These are phyloP conservation scores for Geosiphon pyriformis DNA, from an alignment of 192 early-diverging fungal genomes.

Conservation along the genomic window DNA sequence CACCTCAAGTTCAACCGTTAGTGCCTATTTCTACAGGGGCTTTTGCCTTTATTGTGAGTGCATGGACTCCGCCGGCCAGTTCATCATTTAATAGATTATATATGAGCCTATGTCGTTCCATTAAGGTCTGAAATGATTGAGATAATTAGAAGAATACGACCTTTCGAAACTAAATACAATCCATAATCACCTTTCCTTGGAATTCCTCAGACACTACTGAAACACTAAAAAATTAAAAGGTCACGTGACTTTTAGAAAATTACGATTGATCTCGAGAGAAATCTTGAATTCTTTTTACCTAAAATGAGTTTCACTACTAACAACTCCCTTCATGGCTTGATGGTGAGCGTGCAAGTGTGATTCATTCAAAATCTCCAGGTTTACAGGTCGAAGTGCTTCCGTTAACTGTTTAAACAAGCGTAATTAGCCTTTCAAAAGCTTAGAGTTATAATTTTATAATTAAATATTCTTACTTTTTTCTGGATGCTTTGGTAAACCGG, in stretches of 20 bases:
- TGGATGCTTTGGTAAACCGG: constrained; percentile 3
- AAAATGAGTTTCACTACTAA: constrained; percentile 80
- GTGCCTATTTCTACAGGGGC: constrained; percentile 59
- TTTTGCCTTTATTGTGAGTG: constrained; percentile 71
- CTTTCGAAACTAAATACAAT: background rate
- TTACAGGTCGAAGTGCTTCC: constrained; percentile 47
- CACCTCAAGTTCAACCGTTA: constrained; percentile 28
- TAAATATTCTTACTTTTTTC: background rate
- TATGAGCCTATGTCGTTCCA: constrained; percentile 65
- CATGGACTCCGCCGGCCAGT: constrained; percentile 71
- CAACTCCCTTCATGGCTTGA: constrained; percentile 78
- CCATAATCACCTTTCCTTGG: constrained; percentile 43
- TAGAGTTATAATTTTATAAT: background rate
- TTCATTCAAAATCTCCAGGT: constrained; percentile 73
- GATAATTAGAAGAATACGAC: background rate
- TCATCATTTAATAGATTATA: constrained; percentile 67
- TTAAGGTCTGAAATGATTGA: constrained; percentile 25
- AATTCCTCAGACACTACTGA: constrained; percentile 68
- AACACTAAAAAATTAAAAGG: constrained; percentile 34
- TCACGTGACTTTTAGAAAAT: background rate
- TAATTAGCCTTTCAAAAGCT: background rate
- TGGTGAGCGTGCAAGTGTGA: constrained; percentile 75
- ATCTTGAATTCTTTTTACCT: constrained; percentile 33
- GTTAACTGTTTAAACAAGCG: constrained; percentile 18
- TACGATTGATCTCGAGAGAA: background rate